Percentiles rank a stretch among this genome's conserved stretches.
phyloP scores from a whole-genome alignment of 2,329 filamentous ascomycete species.

The Cyphellophora attinorum region DNA sequence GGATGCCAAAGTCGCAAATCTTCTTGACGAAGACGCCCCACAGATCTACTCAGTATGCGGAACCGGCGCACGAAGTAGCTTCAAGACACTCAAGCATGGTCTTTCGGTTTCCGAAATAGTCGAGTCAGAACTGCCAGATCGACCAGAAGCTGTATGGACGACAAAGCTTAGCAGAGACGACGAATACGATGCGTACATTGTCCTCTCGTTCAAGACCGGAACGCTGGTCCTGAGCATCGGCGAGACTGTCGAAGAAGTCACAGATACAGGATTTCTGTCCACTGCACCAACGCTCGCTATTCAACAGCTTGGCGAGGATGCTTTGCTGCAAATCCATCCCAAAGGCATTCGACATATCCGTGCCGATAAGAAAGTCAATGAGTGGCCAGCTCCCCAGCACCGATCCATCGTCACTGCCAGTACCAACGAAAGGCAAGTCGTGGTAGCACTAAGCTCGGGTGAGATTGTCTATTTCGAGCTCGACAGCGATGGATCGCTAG shows the following conservation, averaged over 20 bases:
- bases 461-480: constrained; percentile 98
- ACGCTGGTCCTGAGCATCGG: constrained; percentile 92
- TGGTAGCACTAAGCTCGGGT: constrained; percentile 85
- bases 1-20: constrained; percentile 83
- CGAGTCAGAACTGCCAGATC: constrained; percentile 80
- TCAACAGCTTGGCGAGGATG: constrained; percentile 87
- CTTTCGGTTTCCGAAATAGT: constrained; percentile 90
- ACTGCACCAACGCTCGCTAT: constrained; percentile 84
- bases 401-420: constrained; percentile 90
- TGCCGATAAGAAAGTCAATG: constrained; percentile 66
- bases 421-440: constrained; percentile 87
- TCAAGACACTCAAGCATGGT: constrained; percentile 86
- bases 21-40: constrained; percentile 73
- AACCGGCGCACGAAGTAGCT: constrained; percentile 76
- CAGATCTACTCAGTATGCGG: constrained; percentile 94
- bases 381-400: constrained; percentile 90
- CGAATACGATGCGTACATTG: constrained; percentile 85
- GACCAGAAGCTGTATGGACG: constrained; percentile 91
- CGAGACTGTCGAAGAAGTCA: constrained; percentile 92
- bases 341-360: constrained; percentile 89
- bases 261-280: constrained; percentile 83
- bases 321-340: constrained; percentile 89
- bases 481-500: constrained; percentile 80
- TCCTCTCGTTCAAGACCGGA: constrained; percentile 83
- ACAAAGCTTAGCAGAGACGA: constrained; percentile 76